Evolutionary conservation across 2,329 filamentous ascomycete genomes (phyloP).

Genomic region (Alternaria brassicae): DNA sequence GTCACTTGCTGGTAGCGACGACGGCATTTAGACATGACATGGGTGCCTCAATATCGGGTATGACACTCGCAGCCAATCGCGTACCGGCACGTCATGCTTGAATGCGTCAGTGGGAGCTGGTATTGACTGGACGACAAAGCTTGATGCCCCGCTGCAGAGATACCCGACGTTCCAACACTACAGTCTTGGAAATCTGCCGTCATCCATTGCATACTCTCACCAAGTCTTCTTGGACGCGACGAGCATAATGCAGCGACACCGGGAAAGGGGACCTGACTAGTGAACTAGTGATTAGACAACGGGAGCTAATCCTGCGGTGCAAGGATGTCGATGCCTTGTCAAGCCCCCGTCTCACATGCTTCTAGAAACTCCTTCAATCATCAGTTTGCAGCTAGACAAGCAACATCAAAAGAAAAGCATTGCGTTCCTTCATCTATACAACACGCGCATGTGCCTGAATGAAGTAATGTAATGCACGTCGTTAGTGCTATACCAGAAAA

Average conservation of each 20-base stretch:
- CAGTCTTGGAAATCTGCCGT: background rate
- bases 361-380: background rate
- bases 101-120: constrained; percentile 5
- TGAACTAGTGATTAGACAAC: constrained; percentile 18
- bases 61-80: constrained; percentile 13
- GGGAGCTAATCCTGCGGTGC: constrained; percentile 20
- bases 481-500: background rate
- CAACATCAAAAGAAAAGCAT: background rate
- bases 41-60: background rate
- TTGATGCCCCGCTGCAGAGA: background rate
- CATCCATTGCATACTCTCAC: background rate
- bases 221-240: background rate
- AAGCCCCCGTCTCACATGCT: background rate
- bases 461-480: background rate
- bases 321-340: constrained; percentile 2
- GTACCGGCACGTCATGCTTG: constrained; percentile 8
- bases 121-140: constrained; percentile 5
- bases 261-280: constrained; percentile 23
- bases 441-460: background rate
- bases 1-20: constrained; percentile 8
- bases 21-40: constrained; percentile 1
- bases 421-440: background rate
- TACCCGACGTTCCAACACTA: background rate
- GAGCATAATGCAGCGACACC: constrained; percentile 2
- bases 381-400: background rate